Conservation (phyloP, 371 early-diverging fungal species). For the Mucor piriformis region DNA sequence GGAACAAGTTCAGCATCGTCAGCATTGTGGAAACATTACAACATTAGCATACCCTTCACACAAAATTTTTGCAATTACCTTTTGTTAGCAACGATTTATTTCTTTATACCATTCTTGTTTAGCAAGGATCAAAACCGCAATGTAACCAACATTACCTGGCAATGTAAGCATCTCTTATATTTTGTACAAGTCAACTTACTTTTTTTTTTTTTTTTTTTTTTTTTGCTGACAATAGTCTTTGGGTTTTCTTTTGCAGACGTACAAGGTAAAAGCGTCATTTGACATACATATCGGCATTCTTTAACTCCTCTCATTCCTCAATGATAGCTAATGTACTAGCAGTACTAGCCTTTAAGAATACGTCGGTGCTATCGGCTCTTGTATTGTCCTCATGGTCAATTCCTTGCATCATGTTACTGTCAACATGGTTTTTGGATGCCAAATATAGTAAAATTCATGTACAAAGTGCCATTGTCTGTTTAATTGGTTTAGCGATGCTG, state of each 20-base stretch:
- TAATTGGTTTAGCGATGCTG: conserved; percentile 37
- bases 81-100: conserved; percentile 31
- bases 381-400: conserved; percentile 48
- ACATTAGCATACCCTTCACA: conserved; percentile 44
- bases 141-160: conserved; percentile 9
- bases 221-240: conserved; percentile 19
- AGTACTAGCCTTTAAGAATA: conserved; percentile 48
- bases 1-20: conserved; percentile 48
- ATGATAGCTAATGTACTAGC: conserved; percentile 46
- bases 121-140: background rate
- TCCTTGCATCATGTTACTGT: conserved; percentile 49
- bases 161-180: conserved; percentile 30
- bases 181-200: too few relatives aligned
- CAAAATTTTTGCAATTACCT: conserved; percentile 42
- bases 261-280: conserved; percentile 30
- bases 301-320: too few relatives aligned
- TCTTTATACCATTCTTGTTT: conserved; percentile 4
- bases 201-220: background rate
- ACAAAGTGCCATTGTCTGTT: conserved; percentile 32
- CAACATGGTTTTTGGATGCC: conserved; percentile 30
- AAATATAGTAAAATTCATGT: conserved; percentile 34
- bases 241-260: conserved; percentile 52
- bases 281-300: too few relatives aligned
- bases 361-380: conserved; percentile 46
- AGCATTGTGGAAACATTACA: conserved; percentile 40